phyloP scores from a whole-genome alignment of 1,284 basidiomycete species.

The Irpex rosettiformis region DNA sequence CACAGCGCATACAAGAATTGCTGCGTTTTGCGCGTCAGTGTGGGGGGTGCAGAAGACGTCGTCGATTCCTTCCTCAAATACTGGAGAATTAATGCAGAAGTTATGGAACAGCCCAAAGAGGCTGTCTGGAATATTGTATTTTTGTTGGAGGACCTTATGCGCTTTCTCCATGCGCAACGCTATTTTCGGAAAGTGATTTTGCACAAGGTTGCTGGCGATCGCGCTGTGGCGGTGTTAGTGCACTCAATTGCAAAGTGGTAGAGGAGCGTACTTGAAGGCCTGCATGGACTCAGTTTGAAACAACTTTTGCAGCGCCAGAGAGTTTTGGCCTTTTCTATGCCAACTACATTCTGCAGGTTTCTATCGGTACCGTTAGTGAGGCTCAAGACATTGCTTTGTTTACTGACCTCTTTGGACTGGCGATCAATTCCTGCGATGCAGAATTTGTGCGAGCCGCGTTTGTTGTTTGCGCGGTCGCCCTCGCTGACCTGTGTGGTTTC shows the following conservation, averaged over 20 bases:
- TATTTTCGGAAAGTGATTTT: background rate
- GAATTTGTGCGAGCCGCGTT: background rate
- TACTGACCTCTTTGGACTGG: background rate
- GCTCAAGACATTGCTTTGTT: background rate
- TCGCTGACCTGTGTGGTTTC: background rate
- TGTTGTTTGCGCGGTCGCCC: background rate
- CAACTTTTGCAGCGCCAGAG: background rate
- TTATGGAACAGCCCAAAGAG: constrained; percentile 7
- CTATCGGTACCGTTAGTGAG: background rate
- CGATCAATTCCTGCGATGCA: background rate
- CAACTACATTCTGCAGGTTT: background rate
- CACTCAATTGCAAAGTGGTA: background rate
- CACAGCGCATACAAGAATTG: constrained; percentile 5
- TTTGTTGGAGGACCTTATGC: background rate
- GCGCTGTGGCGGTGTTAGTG: background rate
- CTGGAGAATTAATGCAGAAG: constrained; percentile 6
- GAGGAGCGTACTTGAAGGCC: background rate
- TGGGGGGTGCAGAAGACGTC: constrained; percentile 2
- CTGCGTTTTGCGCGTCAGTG: constrained; percentile 2
- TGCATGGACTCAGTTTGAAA: background rate
- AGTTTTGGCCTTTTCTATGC: background rate
- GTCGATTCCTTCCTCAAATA: background rate
- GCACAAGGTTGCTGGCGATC: background rate
- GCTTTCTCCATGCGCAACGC: background rate
- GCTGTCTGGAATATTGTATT: background rate